Base-by-base conservation (phyloP, 352 stramenopile genomes). In the Phytophthora sp. region DNA sequence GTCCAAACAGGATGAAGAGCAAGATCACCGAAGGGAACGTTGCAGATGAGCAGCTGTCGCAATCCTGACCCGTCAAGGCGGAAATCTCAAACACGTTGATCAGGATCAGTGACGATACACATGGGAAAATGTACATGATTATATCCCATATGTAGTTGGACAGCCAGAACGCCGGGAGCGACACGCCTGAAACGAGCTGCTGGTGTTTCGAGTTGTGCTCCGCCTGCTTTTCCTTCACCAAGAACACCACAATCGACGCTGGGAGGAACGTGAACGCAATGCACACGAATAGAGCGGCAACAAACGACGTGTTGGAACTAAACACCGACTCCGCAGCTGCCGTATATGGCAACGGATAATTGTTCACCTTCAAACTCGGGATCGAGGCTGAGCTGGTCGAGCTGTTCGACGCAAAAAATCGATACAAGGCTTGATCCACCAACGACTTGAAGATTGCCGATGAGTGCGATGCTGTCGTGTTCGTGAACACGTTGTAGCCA, bases 161-260 rank as follows among this genome's bases (percentile, higher is more conserved):
- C n/a, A 98, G 28, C 97, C 97, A 99, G 61, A 99, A 99, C 0
- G 92, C 88, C 0, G 59, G 66, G 15, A 98, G 73, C 27, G 85
- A 87, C 0, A 98, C 95, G 7, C 97, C 97, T 0, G 88, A 96
- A 8, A 99, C 95, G 54, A 79, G 86, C 71, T 98, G 92, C 60
- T 97, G 87, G 77, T 99, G 97, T 68, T 99, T 99, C 1, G 95
- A 91, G 66, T 98, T 98, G 70, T 83, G 74, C 13, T 55, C 54
- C 5, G 87, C 79, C 54, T 98, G 84, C 51, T 77, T 81, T 64
- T 99, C 96, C 50, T 97, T 90, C 18, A 99, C 96, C 41, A 99
- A 74, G 65, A 98, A 98, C 11, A 96, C 91, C 37, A 94, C 96
- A 57, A 97, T 94, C 4, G 87, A 88, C 0, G 85, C 87, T 0